A percentile compares a stretch with the other conserved stretches of the same genome.
These are phyloP conservation scores for Oryza glaberrima DNA, from an alignment of 176 grass and related monocot genomes.

Conservation along the genomic window DNA sequence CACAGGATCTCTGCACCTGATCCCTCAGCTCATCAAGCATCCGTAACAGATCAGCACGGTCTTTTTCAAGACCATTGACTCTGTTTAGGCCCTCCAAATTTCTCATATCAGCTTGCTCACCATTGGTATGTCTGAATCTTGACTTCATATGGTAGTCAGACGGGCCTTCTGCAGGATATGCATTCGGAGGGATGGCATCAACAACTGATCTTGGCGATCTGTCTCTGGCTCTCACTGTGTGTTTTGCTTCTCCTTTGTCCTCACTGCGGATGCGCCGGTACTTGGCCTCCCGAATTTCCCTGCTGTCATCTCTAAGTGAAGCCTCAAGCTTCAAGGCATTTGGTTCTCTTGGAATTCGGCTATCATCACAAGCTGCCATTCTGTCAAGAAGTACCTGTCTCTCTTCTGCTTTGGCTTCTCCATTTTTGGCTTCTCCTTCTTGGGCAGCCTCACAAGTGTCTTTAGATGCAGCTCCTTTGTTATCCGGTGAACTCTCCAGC, in stretches of 20 bases:
- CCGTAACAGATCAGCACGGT: constrained; percentile 62
- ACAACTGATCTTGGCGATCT: constrained; percentile 39
- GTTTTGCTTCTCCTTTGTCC: constrained; percentile 47
- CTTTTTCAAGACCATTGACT: constrained; percentile 63
- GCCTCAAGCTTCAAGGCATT: constrained; percentile 40
- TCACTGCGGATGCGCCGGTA: constrained; percentile 55
- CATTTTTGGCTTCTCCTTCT: constrained; percentile 16
- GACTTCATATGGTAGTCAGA: constrained; percentile 49
- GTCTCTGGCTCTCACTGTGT: constrained; percentile 36
- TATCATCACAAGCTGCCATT: constrained; percentile 32
- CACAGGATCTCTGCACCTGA: constrained; percentile 76
- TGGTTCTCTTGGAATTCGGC: constrained; percentile 31
- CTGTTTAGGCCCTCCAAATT: constrained; percentile 44
- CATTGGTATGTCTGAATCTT: constrained; percentile 24
- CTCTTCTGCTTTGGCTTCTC: constrained; percentile 27
- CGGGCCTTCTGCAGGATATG: constrained; percentile 47
- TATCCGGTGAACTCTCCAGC: constrained; percentile 58
- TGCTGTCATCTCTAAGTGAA: constrained; percentile 44
- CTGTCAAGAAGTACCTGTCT: constrained; percentile 31
- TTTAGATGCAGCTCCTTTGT: constrained; percentile 49
- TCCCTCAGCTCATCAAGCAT: constrained; percentile 91
- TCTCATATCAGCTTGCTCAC: constrained; percentile 20
- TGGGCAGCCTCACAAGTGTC: constrained; percentile 7
- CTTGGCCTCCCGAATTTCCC: constrained; percentile 49
- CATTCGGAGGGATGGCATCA: constrained; percentile 26